Conservation (phyloP, 2,329 filamentous ascomycete species). For the Dactylellina leptospora region DNA sequence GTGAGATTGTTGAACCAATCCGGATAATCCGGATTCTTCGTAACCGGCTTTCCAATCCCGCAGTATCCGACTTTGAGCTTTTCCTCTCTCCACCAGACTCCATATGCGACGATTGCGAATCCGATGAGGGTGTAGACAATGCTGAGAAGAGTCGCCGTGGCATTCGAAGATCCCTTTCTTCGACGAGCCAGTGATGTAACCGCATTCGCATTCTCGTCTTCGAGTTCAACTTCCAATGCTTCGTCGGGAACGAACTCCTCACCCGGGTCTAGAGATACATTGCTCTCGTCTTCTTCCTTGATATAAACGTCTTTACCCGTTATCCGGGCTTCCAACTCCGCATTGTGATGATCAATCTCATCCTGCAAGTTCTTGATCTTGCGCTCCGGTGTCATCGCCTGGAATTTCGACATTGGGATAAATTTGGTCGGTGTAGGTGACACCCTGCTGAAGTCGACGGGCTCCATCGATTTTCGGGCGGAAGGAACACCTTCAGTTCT, state of each 20-base stretch:
- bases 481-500: slow-evolving; percentile 41
- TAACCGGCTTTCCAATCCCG: slow-evolving; percentile 74
- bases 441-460: slow-evolving; percentile 10
- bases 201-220: slow-evolving; percentile 65
- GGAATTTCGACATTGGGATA: slow-evolving; percentile 36
- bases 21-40: slow-evolving; percentile 70
- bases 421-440: slow-evolving; percentile 28
- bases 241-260: slow-evolving; percentile 96
- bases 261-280: slow-evolving; percentile 69
- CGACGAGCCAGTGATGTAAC: slow-evolving; percentile 61
- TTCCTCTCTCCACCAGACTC: slow-evolving; percentile 87
- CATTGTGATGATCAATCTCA: slow-evolving; percentile 25
- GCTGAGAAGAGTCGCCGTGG: slow-evolving; percentile 66
- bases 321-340: slow-evolving; percentile 21
- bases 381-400: slow-evolving; percentile 33
- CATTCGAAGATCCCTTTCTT: slow-evolving; percentile 62
- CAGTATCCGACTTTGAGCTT: slow-evolving; percentile 97
- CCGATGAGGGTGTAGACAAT: slow-evolving; percentile 77
- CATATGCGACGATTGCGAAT: slow-evolving; percentile 76
- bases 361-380: slow-evolving; percentile 29
- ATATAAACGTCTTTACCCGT: slow-evolving; percentile 41
- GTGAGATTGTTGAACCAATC: slow-evolving; percentile 75
- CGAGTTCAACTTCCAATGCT: slow-evolving; percentile 61
- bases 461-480: slow-evolving; percentile 29
- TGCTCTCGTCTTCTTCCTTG: slow-evolving; percentile 66